Percentiles rank a stretch among this genome's conserved stretches.
Conservation (phyloP, 805 yeast species). For the Wickerhamiella domercqiae region DNA sequence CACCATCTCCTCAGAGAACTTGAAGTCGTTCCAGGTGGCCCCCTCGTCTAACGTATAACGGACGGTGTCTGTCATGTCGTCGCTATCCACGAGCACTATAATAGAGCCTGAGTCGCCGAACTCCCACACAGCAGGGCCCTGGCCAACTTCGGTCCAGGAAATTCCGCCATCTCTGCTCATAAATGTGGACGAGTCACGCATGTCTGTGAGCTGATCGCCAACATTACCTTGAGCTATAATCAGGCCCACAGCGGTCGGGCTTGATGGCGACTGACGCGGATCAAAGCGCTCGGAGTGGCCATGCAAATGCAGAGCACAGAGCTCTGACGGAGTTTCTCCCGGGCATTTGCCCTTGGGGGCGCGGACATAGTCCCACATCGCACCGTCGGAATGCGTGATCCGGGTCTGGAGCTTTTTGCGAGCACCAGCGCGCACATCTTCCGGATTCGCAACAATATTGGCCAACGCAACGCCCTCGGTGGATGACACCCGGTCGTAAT, state of each 20-base stretch:
- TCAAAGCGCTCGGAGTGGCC: conserved; percentile 82
- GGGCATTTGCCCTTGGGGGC: conserved; percentile 62
- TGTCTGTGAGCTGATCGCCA: conserved; percentile 41
- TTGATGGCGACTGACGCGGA: conserved; percentile 69
- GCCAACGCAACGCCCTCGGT: conserved; percentile 73
- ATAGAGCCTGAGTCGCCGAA: conserved; percentile 91
- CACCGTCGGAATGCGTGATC: conserved; percentile 84
- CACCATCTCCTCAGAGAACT: conserved; percentile 44
- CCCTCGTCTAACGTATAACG: conserved; percentile 70
- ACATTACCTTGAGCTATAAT: conserved; percentile 90
- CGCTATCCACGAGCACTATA: conserved; percentile 51
- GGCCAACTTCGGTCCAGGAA: conserved; percentile 65
- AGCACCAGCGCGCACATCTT: conserved; percentile 29
- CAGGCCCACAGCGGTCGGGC: conserved; percentile 80
- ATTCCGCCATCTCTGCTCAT: conserved; percentile 83
- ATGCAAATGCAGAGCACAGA: conserved; percentile 70
- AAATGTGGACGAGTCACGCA: conserved; percentile 49
- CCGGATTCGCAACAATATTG: conserved; percentile 48
- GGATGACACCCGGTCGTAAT: conserved; percentile 69
- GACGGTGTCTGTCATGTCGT: conserved; percentile 41
- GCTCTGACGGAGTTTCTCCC: conserved; percentile 24
- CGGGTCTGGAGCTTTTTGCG: conserved; percentile 49
- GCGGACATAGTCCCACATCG: conserved; percentile 56
- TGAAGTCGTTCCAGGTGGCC: conserved; percentile 48
- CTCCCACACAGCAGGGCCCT: conserved; percentile 81